Evolutionary conservation across 2,329 filamentous ascomycete genomes (phyloP), one percentile per base, ranked within the genome.

Genomic region (Apiospora arundinis): DNA sequence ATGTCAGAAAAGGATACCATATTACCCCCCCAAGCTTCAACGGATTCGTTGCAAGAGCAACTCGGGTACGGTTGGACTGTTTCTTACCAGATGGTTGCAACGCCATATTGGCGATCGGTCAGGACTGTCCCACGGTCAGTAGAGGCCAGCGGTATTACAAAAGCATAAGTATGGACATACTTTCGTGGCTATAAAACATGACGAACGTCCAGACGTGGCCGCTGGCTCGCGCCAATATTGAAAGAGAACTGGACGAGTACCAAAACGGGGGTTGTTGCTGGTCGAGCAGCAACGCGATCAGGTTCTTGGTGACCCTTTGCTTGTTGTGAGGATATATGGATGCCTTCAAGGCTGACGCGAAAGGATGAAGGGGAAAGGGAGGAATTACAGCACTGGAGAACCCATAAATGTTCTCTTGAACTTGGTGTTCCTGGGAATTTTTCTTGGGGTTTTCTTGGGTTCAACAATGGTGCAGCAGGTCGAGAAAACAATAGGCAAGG

Each of bases 171-270:
- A n/a, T 46, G 32, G 23, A 82, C 91, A 79, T 85, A 96, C 95
- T 94, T 83, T 98, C 95, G 83, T 97, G 94, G 77, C 93, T 97
- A 84, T 97, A 98, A 81, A 98, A 98, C 95, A 98, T 98, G 76
- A 46, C 81, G 77, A 68, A 23, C 8, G 9, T 56, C 28, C 9
- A n/a, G 32, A n/a, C 18, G 32, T 18, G 56, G 18, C 56, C 28
- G 18, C 21, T 40, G 32, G 21, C 56, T 40, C 56, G 28, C 21
- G 18, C 40, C 21, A 40, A 63, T 16, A 45, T 5, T 32, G 9
- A n/a, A 9, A 40, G 6, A 9, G 18, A 23, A 8, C 32, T 5
- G 9, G n/a, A 40, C 18, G 14, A 40, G 32, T 63, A 3, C 32
- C 56, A 40, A 63, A 12, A n/a, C 0, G 56, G 18, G 21, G 4